A percentile compares a stretch with the other conserved stretches of the same genome.
phyloP scores from a whole-genome alignment of 164 flowering plant genomes.

The Vitis amurensis region DNA sequence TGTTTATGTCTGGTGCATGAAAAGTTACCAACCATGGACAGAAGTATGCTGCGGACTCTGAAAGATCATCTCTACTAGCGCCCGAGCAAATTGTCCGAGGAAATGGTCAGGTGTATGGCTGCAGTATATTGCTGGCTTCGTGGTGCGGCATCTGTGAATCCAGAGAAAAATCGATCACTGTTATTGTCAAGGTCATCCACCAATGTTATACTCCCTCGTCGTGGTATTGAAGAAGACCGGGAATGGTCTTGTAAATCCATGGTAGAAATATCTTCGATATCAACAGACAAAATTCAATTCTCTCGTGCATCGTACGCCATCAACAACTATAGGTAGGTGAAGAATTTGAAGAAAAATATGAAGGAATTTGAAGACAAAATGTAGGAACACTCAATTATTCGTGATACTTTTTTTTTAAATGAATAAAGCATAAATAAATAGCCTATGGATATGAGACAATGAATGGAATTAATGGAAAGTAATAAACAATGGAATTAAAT shows the following conservation, averaged over 20 bases:
- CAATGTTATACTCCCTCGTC: constrained; percentile 42
- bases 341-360: no score
- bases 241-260: constrained; percentile 52
- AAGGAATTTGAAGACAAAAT: no score
- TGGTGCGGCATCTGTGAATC: constrained; percentile 34
- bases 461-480: no score
- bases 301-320: constrained; percentile 32
- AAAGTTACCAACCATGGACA: constrained; percentile 29
- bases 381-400: no score
- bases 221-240: constrained; percentile 32
- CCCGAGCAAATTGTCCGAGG: constrained; percentile 81
- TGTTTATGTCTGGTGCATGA: constrained; percentile 32
- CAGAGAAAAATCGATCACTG: constrained; percentile 47
- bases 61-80: constrained; percentile 80
- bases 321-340: constrained; percentile 64
- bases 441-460: no score
- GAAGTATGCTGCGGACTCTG: constrained; percentile 40
- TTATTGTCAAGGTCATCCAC: constrained; percentile 57
- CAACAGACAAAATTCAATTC: constrained; percentile 46
- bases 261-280: constrained; percentile 68
- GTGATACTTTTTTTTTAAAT: no score
- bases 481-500: no score
- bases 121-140: constrained; percentile 71
- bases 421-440: no score
- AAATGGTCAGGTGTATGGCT: constrained; percentile 83